Evolutionary conservation across 73 alveolate species (phyloP).

Genomic region (Urostyla sp.): DNA sequence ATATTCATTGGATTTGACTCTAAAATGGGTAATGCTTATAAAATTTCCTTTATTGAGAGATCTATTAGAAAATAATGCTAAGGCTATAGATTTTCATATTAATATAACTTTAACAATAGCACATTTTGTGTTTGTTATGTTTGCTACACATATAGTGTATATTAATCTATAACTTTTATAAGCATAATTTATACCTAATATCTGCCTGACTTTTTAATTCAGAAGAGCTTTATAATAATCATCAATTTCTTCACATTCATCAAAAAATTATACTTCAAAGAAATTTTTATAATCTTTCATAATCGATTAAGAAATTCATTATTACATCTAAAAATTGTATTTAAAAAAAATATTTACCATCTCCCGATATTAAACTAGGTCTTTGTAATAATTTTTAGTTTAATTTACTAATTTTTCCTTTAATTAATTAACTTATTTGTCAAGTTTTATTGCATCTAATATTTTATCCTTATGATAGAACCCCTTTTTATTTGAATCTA

Average conservation of each 20-base stretch:
- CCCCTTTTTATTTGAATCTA: constrained; percentile 16
- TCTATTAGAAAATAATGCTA: constrained; percentile 24
- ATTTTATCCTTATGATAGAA: neutral
- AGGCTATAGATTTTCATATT: constrained; percentile 15
- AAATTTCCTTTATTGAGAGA: constrained; percentile 10
- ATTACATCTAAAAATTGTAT: neutral
- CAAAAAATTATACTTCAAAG: constrained; percentile 32
- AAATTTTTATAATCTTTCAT: constrained; percentile 7
- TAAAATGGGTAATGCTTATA: constrained; percentile 28
- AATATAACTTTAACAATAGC: neutral
- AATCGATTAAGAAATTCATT: neutral
- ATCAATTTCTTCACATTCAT: constrained; percentile 24
- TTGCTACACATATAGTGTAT: neutral
- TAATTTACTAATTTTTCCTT: constrained; percentile 21
- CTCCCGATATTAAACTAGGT: constrained; percentile 1
- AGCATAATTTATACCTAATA: no score
- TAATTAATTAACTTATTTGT: neutral
- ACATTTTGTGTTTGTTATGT: constrained; percentile 7
- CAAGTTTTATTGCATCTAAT: neutral
- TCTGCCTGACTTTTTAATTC: constrained; percentile 5
- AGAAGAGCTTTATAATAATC: neutral
- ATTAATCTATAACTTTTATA: neutral
- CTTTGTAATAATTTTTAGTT: constrained; percentile 5
- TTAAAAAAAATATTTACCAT: neutral
- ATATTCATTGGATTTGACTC: constrained; percentile 10